Conservation (phyloP, 2,329 filamentous ascomycete genomes). For the Aspergillus quadrilineatus region DNA sequence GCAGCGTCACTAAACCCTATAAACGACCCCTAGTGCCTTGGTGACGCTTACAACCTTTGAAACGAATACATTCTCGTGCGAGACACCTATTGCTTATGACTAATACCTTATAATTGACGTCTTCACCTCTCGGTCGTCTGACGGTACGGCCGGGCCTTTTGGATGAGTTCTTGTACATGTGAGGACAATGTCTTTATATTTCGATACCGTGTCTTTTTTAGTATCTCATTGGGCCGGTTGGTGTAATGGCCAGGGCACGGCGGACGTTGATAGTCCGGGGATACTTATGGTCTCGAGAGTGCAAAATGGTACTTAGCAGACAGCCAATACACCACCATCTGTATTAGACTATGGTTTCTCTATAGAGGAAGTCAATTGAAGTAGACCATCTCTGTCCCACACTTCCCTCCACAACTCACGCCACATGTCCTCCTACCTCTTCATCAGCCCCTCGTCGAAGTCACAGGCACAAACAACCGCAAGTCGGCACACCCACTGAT, state of each 20-base stretch:
- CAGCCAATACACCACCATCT: neutral
- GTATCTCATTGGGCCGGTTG: slow-evolving; percentile 1
- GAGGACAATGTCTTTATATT: slow-evolving; percentile 3
- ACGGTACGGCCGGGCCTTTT: neutral
- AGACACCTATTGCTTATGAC: slow-evolving; percentile 10
- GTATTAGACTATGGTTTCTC: neutral
- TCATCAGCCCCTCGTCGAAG: too few relatives aligned
- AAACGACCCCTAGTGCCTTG: neutral
- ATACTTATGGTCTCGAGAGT: neutral
- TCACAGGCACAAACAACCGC: too few relatives aligned
- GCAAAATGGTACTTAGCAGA: neutral
- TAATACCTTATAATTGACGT: slow-evolving; percentile 16
- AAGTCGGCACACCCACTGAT: too few relatives aligned
- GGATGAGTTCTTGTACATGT: slow-evolving; percentile 13
- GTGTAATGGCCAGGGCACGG: neutral
- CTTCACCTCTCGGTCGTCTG: slow-evolving; percentile 1
- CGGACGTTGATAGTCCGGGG: neutral
- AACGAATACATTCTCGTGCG: slow-evolving; percentile 9
- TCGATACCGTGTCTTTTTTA: slow-evolving; percentile 1
- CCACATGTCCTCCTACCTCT: too few relatives aligned
- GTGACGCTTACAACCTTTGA: neutral
- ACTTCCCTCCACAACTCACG: too few relatives aligned
- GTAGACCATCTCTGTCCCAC: too few relatives aligned
- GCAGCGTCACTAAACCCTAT: slow-evolving; percentile 1
- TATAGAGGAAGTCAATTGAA: too few relatives aligned